These are phyloP conservation scores for Oemleria cerasiformis DNA, from an alignment of 306 rosid species.

Conservation along the genomic window DNA sequence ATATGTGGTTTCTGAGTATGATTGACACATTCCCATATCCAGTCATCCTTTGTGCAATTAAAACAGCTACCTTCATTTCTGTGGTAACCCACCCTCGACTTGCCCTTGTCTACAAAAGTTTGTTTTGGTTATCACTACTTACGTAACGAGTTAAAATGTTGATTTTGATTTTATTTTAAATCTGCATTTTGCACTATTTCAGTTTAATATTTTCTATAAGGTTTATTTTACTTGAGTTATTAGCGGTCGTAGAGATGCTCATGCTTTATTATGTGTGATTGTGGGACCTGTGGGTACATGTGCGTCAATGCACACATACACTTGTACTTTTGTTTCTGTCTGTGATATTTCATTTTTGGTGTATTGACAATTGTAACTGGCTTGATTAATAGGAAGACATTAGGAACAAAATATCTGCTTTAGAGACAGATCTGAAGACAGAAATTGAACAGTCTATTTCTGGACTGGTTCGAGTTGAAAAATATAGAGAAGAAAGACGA, in stretches of 20 bases:
- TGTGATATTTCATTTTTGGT: conserved; percentile 3
- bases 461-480: conserved; percentile 57
- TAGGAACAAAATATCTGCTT: conserved; percentile 55
- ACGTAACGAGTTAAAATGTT: neutral
- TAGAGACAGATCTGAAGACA: conserved; percentile 56
- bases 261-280: neutral
- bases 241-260: neutral
- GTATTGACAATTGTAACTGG: neutral
- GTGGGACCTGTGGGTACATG: neutral
- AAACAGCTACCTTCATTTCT: neutral
- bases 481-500: conserved; percentile 68
- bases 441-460: conserved; percentile 53
- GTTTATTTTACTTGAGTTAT: neutral
- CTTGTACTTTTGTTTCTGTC: neutral
- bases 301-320: neutral
- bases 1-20: neutral
- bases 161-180: neutral
- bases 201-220: neutral
- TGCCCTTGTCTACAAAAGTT: neutral
- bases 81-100: conserved; percentile 4
- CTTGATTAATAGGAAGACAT: conserved; percentile 65
- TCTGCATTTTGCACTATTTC: neutral
- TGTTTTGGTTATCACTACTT: neutral
- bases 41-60: neutral
- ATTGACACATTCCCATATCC: neutral